A percentile compares a stretch with the other conserved stretches of the same genome.
phyloP scores from a whole-genome alignment of 2,329 filamentous ascomycete species.

The Pseudogymnoascus sp. region DNA sequence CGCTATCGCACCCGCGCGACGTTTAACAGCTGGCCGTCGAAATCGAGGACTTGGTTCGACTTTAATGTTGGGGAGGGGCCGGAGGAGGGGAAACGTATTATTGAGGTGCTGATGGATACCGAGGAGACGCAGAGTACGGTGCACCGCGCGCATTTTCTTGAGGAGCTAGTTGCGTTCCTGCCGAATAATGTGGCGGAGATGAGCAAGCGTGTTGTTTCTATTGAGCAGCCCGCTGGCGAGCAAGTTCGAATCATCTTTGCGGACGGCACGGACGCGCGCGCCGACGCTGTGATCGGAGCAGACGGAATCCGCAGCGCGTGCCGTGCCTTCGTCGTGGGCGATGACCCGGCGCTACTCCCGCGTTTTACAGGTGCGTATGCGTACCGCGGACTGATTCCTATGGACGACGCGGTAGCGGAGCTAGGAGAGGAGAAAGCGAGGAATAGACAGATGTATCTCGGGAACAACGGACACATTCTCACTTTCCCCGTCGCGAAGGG shows the following conservation, averaged over 20 bases:
- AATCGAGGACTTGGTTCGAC: constrained; percentile 33
- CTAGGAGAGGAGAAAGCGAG: constrained; percentile 40
- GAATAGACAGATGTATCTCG: constrained; percentile 47
- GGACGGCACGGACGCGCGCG: constrained; percentile 34
- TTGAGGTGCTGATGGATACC: constrained; percentile 21
- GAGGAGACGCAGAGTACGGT: constrained; percentile 22
- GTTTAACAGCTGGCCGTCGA: constrained; percentile 23
- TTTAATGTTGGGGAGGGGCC: constrained; percentile 28
- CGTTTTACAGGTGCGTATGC: constrained; percentile 40
- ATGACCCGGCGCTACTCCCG: constrained; percentile 18
- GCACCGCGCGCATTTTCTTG: constrained; percentile 34
- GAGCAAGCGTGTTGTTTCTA: constrained; percentile 25
- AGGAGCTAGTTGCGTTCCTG: constrained; percentile 32
- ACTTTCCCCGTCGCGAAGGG: constrained; percentile 50
- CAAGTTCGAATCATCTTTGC: constrained; percentile 30
- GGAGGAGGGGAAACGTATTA: constrained; percentile 20
- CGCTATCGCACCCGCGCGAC: constrained; percentile 33
- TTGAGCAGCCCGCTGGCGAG: constrained; percentile 18
- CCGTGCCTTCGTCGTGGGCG: constrained; percentile 42
- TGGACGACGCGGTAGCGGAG: constrained; percentile 39
- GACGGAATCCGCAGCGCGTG: constrained; percentile 54
- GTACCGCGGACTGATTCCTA: constrained; percentile 52
- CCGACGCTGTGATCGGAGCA: constrained; percentile 46
- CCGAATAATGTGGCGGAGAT: constrained; percentile 25
- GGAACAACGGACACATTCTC: constrained; percentile 46